These are phyloP conservation scores for Leccinum griseonigrum DNA, from an alignment of 1,284 basidiomycete species.

Conservation along the genomic window DNA sequence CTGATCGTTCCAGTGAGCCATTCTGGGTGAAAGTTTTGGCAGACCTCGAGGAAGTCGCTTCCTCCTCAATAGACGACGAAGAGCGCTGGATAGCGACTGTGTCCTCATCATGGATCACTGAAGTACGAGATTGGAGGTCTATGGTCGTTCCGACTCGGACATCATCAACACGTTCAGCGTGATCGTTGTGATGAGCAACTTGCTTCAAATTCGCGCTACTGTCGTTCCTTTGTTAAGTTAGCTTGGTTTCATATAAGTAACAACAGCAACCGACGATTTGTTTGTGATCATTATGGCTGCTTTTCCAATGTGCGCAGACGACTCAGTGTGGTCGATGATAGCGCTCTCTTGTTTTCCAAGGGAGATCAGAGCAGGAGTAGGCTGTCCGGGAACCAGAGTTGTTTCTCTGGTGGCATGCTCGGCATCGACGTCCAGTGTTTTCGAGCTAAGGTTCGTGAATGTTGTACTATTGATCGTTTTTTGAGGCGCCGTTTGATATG, in stretches of 20 bases:
- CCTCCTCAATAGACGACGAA: background rate
- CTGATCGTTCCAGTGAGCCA: background rate
- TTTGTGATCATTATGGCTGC: background rate
- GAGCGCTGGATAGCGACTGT: no score
- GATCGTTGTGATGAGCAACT: background rate
- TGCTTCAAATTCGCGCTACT: background rate
- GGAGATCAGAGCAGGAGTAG: background rate
- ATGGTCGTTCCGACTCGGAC: background rate
- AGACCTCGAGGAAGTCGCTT: background rate
- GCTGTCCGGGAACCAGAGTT: background rate
- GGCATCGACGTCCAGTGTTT: background rate
- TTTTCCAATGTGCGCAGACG: background rate
- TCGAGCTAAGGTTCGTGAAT: background rate
- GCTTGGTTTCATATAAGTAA: background rate
- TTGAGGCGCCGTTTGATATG: background rate
- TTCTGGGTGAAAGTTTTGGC: background rate
- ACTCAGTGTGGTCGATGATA: background rate
- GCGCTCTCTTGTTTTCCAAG: background rate
- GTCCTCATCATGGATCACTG: background rate
- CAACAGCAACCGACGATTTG: conserved; percentile 6
- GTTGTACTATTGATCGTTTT: background rate
- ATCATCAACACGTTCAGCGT: background rate
- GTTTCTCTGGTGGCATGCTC: background rate
- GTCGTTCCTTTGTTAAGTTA: conserved; percentile 4
- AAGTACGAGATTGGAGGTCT: background rate